phyloP scores from a whole-genome alignment of 805 yeast species.

The Metschnikowia dekortorum region DNA sequence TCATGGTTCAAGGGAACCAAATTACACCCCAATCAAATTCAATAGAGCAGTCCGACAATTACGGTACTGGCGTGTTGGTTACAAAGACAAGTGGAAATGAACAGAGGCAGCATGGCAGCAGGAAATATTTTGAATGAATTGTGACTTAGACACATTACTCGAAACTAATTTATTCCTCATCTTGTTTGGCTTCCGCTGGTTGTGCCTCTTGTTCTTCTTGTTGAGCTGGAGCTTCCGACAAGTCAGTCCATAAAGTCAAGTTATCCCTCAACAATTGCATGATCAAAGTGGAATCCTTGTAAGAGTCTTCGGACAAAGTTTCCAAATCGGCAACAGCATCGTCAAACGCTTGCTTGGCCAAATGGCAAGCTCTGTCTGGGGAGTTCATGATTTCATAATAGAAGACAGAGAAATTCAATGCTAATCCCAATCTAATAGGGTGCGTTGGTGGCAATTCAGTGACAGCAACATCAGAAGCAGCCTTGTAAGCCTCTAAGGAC shows the following conservation, averaged over 20 bases:
- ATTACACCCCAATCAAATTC: not conserved
- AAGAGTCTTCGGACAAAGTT: slow-evolving; percentile 94
- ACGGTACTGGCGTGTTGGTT: slow-evolving; percentile 8
- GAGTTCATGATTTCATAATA: slow-evolving; percentile 97
- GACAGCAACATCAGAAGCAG: slow-evolving; percentile 95
- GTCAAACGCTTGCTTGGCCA: slow-evolving; percentile 98
- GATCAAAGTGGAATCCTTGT: slow-evolving; percentile 96
- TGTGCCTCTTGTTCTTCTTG: slow-evolving; percentile 30
- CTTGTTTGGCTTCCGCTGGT: slow-evolving; percentile 21
- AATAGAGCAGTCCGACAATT: not conserved
- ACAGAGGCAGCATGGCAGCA: slow-evolving; percentile 12
- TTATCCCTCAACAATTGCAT: slow-evolving; percentile 99
- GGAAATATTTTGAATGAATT: slow-evolving; percentile 7
- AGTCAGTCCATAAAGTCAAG: slow-evolving; percentile 97
- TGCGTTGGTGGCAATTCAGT: slow-evolving; percentile 98
- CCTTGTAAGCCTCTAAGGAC: slow-evolving; percentile 89
- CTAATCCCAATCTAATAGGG: slow-evolving; percentile 96
- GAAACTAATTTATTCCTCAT: slow-evolving; percentile 23
- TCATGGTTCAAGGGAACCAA: not conserved
- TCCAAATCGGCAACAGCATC: slow-evolving; percentile 99
- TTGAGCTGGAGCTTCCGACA: slow-evolving; percentile 67
- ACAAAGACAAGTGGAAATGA: slow-evolving; percentile 18
- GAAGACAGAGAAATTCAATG: slow-evolving; percentile 95
- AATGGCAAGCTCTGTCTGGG: slow-evolving; percentile 97
- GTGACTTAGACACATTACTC: slow-evolving; percentile 13